These are phyloP conservation scores for Eutypella sp. DNA, from an alignment of 2,329 filamentous ascomycete species.

Conservation along the genomic window DNA sequence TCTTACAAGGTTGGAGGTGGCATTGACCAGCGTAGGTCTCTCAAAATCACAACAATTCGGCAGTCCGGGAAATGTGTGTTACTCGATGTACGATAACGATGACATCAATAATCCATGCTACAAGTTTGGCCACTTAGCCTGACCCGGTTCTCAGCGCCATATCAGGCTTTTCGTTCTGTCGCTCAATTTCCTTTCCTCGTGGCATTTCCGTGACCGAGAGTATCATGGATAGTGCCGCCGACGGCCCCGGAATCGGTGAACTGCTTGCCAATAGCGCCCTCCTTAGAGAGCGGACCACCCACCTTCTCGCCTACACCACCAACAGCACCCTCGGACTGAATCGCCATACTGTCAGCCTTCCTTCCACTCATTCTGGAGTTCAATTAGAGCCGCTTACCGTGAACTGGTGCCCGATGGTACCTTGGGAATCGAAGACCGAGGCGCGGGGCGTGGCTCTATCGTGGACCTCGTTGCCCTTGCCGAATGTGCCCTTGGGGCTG, in stretches of 20 bases:
- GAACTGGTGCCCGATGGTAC: slow-evolving; percentile 13
- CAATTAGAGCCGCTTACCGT: slow-evolving; percentile 9
- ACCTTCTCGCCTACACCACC: slow-evolving; percentile 10
- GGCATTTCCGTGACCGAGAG: slow-evolving; percentile 9
- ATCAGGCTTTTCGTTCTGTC: background rate
- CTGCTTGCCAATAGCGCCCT: slow-evolving; percentile 10
- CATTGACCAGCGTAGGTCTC: too few relatives aligned
- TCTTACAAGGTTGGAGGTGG: too few relatives aligned
- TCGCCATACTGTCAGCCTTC: too few relatives aligned
- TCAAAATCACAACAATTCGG: too few relatives aligned
- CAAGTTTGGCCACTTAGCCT: too few relatives aligned
- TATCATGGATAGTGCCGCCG: slow-evolving; percentile 12
- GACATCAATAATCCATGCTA: too few relatives aligned
- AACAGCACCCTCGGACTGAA: slow-evolving; percentile 11
- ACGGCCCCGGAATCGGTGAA: slow-evolving; percentile 13
- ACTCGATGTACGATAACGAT: too few relatives aligned
- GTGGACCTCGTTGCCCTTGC: background rate
- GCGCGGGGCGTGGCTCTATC: slow-evolving; percentile 2
- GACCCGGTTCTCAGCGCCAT: background rate
- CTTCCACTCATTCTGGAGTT: slow-evolving; percentile 4
- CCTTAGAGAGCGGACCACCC: slow-evolving; percentile 12
- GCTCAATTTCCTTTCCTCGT: slow-evolving; percentile 11
- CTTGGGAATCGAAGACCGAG: slow-evolving; percentile 12
- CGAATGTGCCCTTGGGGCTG: background rate
- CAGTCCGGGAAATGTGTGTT: background rate